Percentiles rank a stretch among this genome's conserved stretches.
phyloP scores from a whole-genome alignment of 768 basidiomycete genomes.

The Kwoniella bestiolae region DNA sequence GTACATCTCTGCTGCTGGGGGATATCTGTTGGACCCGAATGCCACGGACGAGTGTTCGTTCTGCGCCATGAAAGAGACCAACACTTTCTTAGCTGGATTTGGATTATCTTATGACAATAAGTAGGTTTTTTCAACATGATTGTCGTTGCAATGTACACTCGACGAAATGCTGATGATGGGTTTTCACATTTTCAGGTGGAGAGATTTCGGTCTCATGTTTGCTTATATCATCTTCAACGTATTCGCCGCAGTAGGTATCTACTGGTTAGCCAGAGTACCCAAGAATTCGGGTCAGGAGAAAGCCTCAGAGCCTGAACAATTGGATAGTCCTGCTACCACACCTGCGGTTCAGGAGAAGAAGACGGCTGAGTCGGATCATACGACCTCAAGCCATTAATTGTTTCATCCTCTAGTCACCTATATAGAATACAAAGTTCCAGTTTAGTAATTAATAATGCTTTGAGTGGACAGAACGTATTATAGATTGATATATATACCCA shows the following conservation, averaged over 20 bases:
- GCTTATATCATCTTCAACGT: constrained; percentile 57
- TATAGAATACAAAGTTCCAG: neutral
- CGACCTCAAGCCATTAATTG: neutral
- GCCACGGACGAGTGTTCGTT: constrained; percentile 71
- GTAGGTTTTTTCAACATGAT: constrained; percentile 2
- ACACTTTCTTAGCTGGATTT: constrained; percentile 65
- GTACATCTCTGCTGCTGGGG: constrained; percentile 68
- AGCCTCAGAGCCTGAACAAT: constrained; percentile 5
- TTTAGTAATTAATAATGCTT: neutral
- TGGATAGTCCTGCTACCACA: neutral
- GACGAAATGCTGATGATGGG: neutral
- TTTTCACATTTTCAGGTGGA: constrained; percentile 59
- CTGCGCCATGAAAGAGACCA: constrained; percentile 67
- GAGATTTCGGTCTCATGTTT: constrained; percentile 64
- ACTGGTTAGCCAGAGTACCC: constrained; percentile 41
- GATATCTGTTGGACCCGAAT: constrained; percentile 72
- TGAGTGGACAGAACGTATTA: neutral
- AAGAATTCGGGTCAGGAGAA: constrained; percentile 32
- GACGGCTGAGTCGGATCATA: neutral
- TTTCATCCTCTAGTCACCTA: neutral
- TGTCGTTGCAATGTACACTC: neutral
- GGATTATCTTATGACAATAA: constrained; percentile 66
- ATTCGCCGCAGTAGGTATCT: constrained; percentile 31
- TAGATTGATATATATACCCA: neutral
- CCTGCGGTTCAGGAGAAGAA: neutral